Base-by-base conservation (phyloP, 2,329 filamentous ascomycete genomes). In the Trichophyton equinum region DNA sequence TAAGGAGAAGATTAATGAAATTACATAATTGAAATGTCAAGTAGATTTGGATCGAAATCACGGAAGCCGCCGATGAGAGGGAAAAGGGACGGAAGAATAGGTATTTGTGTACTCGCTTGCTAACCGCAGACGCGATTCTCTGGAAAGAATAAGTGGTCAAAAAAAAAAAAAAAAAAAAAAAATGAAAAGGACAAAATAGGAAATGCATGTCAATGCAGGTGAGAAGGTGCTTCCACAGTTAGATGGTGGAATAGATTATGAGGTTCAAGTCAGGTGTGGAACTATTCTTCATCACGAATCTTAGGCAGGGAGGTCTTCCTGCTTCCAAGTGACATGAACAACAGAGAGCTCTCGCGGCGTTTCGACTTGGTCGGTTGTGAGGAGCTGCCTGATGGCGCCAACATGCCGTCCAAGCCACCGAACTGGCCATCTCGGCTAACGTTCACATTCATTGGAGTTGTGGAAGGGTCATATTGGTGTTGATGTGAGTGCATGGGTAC, bases 261-360 rank as follows among this genome's bases (percentile, higher is more conserved):
- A 8, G 27, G 51, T 55, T 20, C 15, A n/a, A 20, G 47, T n/a
- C 11, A 20, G 11, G 11, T 4, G 0, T 11, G 5, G 15, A 20
- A 55, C 36, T 36, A 55, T n/a, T 55, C 51, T n/a, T 69, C 67
- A 58, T 68, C 64, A 49, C 65, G 64, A 22, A 68, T 55, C 15
- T 67, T 62, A 22, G 68, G 59, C 38, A 67, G 56, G 33, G 69
- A 66, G 38, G 62, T 64, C 49, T 67, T 70, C 57, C 69, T 68
- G 60, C 73, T 65, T 38, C 68, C 69, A 42, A 68, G 63, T 42
- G 75, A 74, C 75, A 78, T 77, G 44, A 77, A 73, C 47, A 78
- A 67, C 67, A 79, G 72, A 18, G 77, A 77, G 64, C 77, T 79
- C 66, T 79, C 77, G 49, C 77, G 71, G 64, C 77, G 72, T 66